These are phyloP conservation scores for Testicularia cyperi DNA, from an alignment of 1,284 basidiomycete genomes.

Conservation along the genomic window DNA sequence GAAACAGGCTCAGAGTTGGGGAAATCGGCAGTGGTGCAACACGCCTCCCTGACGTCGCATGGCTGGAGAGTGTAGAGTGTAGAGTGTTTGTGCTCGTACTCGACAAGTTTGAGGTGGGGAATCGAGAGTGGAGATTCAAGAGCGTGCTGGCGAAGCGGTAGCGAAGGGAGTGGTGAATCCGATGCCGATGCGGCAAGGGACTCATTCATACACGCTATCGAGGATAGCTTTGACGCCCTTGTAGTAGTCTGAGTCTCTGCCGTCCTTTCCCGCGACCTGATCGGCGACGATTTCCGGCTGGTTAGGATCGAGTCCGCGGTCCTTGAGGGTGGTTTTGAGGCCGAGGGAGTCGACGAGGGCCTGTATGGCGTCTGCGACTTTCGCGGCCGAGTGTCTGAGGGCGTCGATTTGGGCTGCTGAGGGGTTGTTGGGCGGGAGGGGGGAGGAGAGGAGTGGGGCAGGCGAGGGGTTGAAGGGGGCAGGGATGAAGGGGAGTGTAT, in stretches of 20 bases:
- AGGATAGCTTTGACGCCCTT: constrained; percentile 19
- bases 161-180: too few relatives aligned
- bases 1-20: too few relatives aligned
- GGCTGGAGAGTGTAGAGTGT: too few relatives aligned
- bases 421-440: constrained; percentile 2
- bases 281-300: constrained; percentile 66
- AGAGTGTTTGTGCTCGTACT: too few relatives aligned
- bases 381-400: constrained; percentile 8
- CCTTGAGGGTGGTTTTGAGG: constrained; percentile 65
- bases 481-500: constrained; percentile 42
- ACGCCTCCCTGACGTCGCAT: too few relatives aligned
- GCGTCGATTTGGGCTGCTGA: constrained; percentile 1
- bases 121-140: too few relatives aligned
- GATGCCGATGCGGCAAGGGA: neutral
- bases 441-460: constrained; percentile 8
- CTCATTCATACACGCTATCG: constrained; percentile 30
- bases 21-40: too few relatives aligned
- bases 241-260: constrained; percentile 23
- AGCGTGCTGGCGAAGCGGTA: too few relatives aligned
- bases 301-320: constrained; percentile 68
- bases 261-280: constrained; percentile 59
- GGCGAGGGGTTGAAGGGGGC: constrained; percentile 23
- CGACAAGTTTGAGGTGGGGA: too few relatives aligned
- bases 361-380: constrained; percentile 38
- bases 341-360: constrained; percentile 67